phyloP scores from a whole-genome alignment of 2,329 filamentous ascomycete species.

The Aspergillus cejpii region DNA sequence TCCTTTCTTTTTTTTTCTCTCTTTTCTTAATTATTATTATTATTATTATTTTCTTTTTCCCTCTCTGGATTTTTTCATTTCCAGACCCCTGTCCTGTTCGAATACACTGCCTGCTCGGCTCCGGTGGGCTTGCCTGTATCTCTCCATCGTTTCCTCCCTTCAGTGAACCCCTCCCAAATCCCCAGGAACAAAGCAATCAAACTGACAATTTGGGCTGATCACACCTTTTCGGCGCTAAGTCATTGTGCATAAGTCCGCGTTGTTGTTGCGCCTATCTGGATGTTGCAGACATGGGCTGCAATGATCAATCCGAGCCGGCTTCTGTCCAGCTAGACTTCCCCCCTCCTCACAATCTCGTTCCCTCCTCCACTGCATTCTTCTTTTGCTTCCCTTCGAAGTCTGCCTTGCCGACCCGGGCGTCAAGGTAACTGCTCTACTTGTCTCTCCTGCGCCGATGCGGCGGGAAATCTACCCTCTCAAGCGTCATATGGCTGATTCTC shows the following conservation, averaged over 20 bases:
- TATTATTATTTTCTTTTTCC: background rate
- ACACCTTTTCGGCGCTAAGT: conserved; percentile 28
- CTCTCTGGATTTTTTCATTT: background rate
- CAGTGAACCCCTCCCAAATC: background rate
- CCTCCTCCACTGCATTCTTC: conserved; percentile 23
- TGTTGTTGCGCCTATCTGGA: conserved; percentile 22
- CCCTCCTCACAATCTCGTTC: conserved; percentile 10
- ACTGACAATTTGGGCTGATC: conserved; percentile 22
- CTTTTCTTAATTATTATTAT: background rate
- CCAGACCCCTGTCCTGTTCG: background rate
- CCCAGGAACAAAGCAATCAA: conserved; percentile 3
- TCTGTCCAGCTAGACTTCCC: conserved; percentile 15
- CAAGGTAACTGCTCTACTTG: conserved; percentile 22
- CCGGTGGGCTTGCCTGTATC: background rate
- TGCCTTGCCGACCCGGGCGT: conserved; percentile 34
- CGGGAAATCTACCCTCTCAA: conserved; percentile 21
- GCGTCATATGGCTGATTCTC: conserved; percentile 22
- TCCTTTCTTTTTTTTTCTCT: background rate
- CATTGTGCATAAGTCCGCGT: conserved; percentile 19
- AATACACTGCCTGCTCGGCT: background rate
- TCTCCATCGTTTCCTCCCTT: background rate
- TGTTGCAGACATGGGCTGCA: conserved; percentile 26
- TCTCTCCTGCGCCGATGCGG: conserved; percentile 22
- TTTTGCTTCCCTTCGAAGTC: conserved; percentile 24
- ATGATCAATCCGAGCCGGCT: conserved; percentile 20